Base-by-base conservation (phyloP, 768 basidiomycete genomes). In the Coprinopsis marcescibilis region DNA sequence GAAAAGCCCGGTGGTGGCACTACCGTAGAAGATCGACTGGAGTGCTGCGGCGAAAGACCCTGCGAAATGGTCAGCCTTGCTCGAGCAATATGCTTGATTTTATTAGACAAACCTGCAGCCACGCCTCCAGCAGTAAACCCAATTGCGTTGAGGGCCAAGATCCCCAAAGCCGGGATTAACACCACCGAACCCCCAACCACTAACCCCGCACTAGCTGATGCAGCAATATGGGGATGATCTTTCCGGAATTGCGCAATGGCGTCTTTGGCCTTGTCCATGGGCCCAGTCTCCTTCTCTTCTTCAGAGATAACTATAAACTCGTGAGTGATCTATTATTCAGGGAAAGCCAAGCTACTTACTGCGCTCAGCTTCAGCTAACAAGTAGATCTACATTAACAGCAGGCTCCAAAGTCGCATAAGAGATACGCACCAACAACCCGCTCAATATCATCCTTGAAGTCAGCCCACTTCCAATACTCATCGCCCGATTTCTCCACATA, bases 181-280 rank as follows among this genome's bases (percentile, higher is more conserved):
- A 64, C 57, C 2, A 49, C 53, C 1, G 59, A 57, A 2, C 63
- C 63, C 1, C 61, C 59, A n/a, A 61, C 54, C 15, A 63, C 55
- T 14, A 65, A 43, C 1, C 60, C 60, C 26, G 60, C 14, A 25
- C 51, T 55, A 8, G 60, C 42, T 0, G 62, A 61, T 13, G 57
- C 57, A 4, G 57, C 57, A 33, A 61, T 53, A 38, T 58, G 60
- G 10, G 62, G 62, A 46, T 61, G 60, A 4, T 45, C 44, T n/a
- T 20, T 17, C 20, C 38, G 27, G 19, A 50, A 24, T n/a, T 32
- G 13, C 12, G 12, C 30, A 12, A 45, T 12, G 8, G 35, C 43
- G 21, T 27, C 37, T 38, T 45, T 50, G 14, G 39, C 21, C 8
- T 33, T 37, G 20, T 37, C 48, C 7, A 43, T 14, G 2, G 26